These are phyloP conservation scores for Malassezia nana DNA, from an alignment of 1,284 basidiomycete genomes.

Conservation along the genomic window DNA sequence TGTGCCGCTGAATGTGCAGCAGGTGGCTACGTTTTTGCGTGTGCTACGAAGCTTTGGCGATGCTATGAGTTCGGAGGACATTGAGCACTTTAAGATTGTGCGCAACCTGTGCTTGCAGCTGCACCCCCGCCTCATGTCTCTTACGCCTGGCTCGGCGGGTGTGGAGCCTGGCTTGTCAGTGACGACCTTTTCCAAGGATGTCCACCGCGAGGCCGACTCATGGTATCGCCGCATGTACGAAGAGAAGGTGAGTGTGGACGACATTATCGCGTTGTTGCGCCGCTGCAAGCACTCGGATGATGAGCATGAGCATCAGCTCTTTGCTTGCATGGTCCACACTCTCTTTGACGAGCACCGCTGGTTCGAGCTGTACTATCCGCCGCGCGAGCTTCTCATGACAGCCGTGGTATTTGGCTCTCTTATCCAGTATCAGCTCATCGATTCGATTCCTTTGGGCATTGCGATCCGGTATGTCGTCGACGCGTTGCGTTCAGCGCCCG, in stretches of 20 bases:
- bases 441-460: conserved; percentile 88
- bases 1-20: conserved; percentile 42
- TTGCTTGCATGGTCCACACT: conserved; percentile 97
- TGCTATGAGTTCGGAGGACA: conserved; percentile 57
- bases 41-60: conserved; percentile 44
- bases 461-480: conserved; percentile 95
- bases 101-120: conserved; percentile 89
- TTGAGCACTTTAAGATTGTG: conserved; percentile 80
- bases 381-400: conserved; percentile 88
- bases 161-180: conserved; percentile 83
- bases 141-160: conserved; percentile 71
- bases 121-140: conserved; percentile 89
- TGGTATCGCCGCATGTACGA: conserved; percentile 99
- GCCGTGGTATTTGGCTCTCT: conserved; percentile 92
- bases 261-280: conserved; percentile 78
- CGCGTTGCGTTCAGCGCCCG: conserved; percentile 64
- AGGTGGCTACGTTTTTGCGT: conserved; percentile 43
- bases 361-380: conserved; percentile 84
- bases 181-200: conserved; percentile 74
- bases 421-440: conserved; percentile 85
- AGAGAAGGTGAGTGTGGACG: conserved; percentile 77
- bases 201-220: conserved; percentile 73
- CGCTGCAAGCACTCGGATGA: conserved; percentile 73
- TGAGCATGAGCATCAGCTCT: conserved; percentile 81
- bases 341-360: conserved; percentile 99